Base-by-base conservation (phyloP, 2,329 filamentous ascomycete species). In the Colletotrichum sp. region DNA sequence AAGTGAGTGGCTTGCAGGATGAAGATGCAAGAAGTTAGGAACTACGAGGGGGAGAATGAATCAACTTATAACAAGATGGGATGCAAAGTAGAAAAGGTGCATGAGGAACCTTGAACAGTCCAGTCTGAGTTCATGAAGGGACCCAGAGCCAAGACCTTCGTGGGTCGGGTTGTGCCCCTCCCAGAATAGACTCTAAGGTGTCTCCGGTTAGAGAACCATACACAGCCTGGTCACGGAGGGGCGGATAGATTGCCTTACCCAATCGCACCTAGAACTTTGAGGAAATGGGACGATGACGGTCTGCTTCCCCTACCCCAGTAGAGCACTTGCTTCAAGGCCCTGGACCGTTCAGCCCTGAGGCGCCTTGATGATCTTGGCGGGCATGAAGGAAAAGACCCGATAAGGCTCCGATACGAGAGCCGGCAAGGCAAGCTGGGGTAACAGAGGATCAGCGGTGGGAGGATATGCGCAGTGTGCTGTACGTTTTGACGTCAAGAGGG, bases 401-500 rank as follows among this genome's bases (percentile, higher is more conserved):
- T 66, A 63, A 74, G 67, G 61, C 68, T 67, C 57, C 68, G 62
- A 72, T 74, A 71, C 57, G 68, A 71, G 57, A n/a, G 34, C 57
- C 21, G 55, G 29, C 67, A 51, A 34, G 55, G 70, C 31, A 38
- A 66, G 33, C 36, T 36, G 33, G 21, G 15, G 16, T 12, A 47
- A 21, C 15, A n/a, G 6, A 54, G 36, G 16, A 62, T 9, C 43
- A 47, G 29, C 68, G 62, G 62, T 58, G 68, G 57, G 33, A 34
- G 61, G 38, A 33, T 59, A 47, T 69, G 29, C 24, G 34, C 47
- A 18, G 18, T 29, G 34, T 34, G 33, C 24, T 47, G 55, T 38
- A 59, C 43, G 57, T 63, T 74, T 74, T 72, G 72, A 72, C 72
- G 68, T 72, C 72, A 74, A 71, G 47, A 58, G 34, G 66, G 68